Evolutionary conservation across 805 yeast genomes (phyloP).

Genomic region (Metschnikowia cerradonensis): DNA sequence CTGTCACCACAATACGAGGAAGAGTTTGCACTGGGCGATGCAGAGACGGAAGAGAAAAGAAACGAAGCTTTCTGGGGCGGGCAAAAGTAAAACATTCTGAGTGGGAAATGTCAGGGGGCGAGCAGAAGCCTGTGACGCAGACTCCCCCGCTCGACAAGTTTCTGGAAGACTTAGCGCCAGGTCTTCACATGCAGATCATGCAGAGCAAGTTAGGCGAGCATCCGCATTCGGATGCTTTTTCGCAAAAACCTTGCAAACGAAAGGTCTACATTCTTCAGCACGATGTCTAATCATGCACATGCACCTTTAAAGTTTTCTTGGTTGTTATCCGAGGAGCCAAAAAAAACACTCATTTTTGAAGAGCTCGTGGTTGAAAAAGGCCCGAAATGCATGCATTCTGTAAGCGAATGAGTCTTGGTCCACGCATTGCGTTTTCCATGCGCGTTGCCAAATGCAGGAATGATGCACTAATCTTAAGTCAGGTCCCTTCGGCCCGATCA

Average conservation of each 20-base stretch:
- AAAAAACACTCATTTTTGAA: neutral
- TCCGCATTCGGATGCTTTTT: neutral
- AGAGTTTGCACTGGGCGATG: neutral
- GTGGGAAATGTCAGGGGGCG: neutral
- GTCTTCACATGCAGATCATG: neutral
- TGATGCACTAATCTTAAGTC: neutral
- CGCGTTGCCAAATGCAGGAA: neutral
- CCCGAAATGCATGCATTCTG: neutral
- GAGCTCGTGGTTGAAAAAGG: neutral
- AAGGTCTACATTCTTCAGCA: neutral
- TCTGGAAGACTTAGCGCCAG: neutral
- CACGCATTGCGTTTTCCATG: neutral
- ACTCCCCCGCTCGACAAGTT: neutral
- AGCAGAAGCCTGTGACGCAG: neutral
- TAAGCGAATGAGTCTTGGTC: neutral
- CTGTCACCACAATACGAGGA: neutral
- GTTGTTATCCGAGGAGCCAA: no score
- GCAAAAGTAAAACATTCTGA: neutral
- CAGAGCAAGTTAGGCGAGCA: neutral
- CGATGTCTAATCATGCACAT: neutral
- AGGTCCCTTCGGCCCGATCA: neutral
- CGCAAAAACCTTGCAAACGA: neutral
- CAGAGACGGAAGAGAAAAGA: neutral
- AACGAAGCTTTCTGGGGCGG: neutral
- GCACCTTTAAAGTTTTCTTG: no score